These are phyloP conservation scores for Hymenoscyphus repandus DNA, from an alignment of 2,329 filamentous ascomycete genomes.

Conservation along the genomic window DNA sequence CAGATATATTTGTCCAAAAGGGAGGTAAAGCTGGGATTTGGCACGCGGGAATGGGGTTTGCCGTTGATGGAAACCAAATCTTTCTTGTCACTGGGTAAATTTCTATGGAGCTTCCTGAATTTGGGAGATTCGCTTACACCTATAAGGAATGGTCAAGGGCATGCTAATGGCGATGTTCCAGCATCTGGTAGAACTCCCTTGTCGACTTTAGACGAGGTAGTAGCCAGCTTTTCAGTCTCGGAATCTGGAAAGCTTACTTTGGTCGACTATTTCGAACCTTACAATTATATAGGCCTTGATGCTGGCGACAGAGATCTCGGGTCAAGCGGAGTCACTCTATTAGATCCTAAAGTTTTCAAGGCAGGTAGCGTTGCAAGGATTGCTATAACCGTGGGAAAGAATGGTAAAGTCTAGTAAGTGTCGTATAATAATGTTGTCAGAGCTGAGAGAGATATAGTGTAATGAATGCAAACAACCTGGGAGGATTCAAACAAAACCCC, in stretches of 20 bases:
- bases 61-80: constrained; percentile 30
- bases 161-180: constrained; percentile 33
- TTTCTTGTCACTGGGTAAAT: constrained; percentile 28
- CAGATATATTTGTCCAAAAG: constrained; percentile 29
- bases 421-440: background rate
- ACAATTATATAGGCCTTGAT: constrained; percentile 45
- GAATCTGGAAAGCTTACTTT: constrained; percentile 39
- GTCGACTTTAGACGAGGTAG: constrained; percentile 40
- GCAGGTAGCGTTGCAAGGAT: constrained; percentile 42
- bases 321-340: constrained; percentile 36
- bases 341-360: constrained; percentile 40
- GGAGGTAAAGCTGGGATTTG: constrained; percentile 38
- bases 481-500: constrained; percentile 29
- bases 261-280: constrained; percentile 50
- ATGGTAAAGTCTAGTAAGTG: constrained; percentile 39
- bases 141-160: constrained; percentile 30
- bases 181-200: constrained; percentile 32
- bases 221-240: constrained; percentile 40
- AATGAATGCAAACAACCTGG: constrained; percentile 32
- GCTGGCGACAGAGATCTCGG: constrained; percentile 48
- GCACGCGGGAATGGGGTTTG: constrained; percentile 34
- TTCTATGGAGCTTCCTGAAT: background rate
- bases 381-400: constrained; percentile 46
- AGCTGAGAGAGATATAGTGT: constrained; percentile 20
- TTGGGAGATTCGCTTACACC: constrained; percentile 18